A percentile compares a stretch with the other conserved stretches of the same genome.
phyloP scores from a whole-genome alignment of 192 early-diverging fungal genomes.

The Entomortierella lignicola region DNA sequence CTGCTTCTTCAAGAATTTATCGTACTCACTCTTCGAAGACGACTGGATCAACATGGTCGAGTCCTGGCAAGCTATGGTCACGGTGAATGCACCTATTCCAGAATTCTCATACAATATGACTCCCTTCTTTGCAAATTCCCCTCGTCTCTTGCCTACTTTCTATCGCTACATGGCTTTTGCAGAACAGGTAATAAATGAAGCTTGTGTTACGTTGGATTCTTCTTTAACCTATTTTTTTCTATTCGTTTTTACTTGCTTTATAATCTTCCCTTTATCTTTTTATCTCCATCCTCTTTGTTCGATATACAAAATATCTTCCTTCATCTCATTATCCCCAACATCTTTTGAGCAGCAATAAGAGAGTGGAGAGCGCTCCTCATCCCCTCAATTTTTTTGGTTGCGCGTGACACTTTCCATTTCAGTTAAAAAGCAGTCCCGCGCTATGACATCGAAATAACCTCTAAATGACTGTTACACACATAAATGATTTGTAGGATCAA shows the following conservation, averaged over 20 bases:
- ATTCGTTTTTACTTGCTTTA: not conserved
- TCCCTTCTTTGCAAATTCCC: slow-evolving; percentile 55
- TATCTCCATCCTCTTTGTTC: no score
- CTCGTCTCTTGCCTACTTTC: slow-evolving; percentile 47
- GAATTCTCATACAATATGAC: slow-evolving; percentile 45
- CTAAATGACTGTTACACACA: not conserved
- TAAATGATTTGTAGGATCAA: slow-evolving; percentile 29
- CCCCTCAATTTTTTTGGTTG: not conserved
- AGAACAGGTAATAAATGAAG: slow-evolving; percentile 27
- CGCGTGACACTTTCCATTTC: slow-evolving; percentile 3
- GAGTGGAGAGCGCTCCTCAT: no score
- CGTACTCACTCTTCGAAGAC: slow-evolving; percentile 51
- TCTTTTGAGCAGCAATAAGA: no score
- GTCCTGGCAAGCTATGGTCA: slow-evolving; percentile 48
- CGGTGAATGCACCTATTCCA: slow-evolving; percentile 46
- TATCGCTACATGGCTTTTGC: slow-evolving; percentile 49
- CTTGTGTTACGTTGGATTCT: not conserved
- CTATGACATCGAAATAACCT: not conserved
- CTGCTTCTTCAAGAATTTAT: slow-evolving; percentile 51
- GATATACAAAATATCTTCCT: no score
- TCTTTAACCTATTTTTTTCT: not conserved
- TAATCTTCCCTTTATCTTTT: no score
- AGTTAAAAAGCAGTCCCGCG: not conserved
- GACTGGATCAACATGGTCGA: slow-evolving; percentile 56
- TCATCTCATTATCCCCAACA: no score